These are phyloP conservation scores for Xanthoceras sorbifolium DNA, from an alignment of 345 rosid species.

Conservation along the genomic window DNA sequence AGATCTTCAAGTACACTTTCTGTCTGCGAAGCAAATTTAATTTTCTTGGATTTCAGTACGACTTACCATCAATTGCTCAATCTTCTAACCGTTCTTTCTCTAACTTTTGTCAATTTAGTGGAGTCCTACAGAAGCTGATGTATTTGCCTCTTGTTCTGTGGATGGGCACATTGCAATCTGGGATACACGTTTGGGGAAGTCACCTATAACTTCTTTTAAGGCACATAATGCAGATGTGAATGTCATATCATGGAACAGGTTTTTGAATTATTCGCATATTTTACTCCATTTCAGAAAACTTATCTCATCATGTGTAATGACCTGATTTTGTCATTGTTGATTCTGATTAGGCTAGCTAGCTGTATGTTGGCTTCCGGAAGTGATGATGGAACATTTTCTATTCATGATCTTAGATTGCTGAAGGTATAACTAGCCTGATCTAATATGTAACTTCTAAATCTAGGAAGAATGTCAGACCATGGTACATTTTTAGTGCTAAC, in stretches of 20 bases:
- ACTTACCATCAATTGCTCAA: slow-evolving; percentile 1
- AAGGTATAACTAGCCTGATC: slow-evolving; percentile 38
- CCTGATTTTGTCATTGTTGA: slow-evolving; percentile 9
- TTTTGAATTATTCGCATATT: slow-evolving; percentile 16
- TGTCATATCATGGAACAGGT: slow-evolving; percentile 99
- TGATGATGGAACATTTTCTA: slow-evolving; percentile 93
- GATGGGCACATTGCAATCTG: slow-evolving; percentile 84
- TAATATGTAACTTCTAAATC: not conserved
- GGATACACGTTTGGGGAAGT: slow-evolving; percentile 77
- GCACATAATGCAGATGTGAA: slow-evolving; percentile 93
- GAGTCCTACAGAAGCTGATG: slow-evolving; percentile 84
- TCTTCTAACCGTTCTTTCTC: slow-evolving; percentile 15
- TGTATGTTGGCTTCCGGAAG: slow-evolving; percentile 96
- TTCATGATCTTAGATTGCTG: slow-evolving; percentile 82
- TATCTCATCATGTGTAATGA: not conserved
- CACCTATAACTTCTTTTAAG: slow-evolving; percentile 66
- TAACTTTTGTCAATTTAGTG: slow-evolving; percentile 57
- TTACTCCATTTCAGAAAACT: not conserved
- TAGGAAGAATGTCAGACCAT: not conserved
- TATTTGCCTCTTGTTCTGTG: slow-evolving; percentile 88
- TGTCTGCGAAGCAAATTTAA: not conserved
- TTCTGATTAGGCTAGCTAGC: slow-evolving; percentile 70
- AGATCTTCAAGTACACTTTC: slow-evolving; percentile 69
- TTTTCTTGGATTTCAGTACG: not conserved
- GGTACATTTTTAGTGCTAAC: not conserved